Evolutionary conservation across 2,329 filamentous ascomycete genomes (phyloP), one percentile per base, ranked within the genome.

Genomic region (Parasarocladium wereldwijsianum): DNA sequence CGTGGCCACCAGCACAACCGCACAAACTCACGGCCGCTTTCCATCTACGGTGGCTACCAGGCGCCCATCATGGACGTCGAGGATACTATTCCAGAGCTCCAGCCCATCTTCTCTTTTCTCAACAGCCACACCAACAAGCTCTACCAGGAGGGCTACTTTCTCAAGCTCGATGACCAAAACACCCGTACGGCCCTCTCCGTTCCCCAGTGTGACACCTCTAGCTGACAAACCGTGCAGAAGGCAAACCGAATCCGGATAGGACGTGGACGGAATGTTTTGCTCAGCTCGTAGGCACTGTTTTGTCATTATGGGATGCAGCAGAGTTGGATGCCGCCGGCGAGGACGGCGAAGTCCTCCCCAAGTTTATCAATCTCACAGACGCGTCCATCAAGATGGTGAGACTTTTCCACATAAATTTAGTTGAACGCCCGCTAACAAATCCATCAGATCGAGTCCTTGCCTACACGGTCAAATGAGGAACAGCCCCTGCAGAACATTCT

Each of bases 251-350:
- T 47, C 55, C 69, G 24, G 86, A 94, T 53, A 69, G 90, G 43
- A 82, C 75, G 39, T 98, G 90, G 90, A 80, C 80, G 21, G 90
- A 98, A 61, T 94, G 84, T 55, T 98, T 96, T 56, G 86, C 87
- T 24, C 90, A 96, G 51, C 73, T 98, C 11, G 84, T 94, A 12
- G 90, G 90, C 40, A 96, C 90, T 2, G 83, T 96, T 11, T 60
- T 98, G 34, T 94, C 90, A 6, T 60, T 96, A 29, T 98, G 90
- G 90, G 87, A 98, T 55, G 86, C 87, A 15, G 76, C 81, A 39
- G 85, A 90, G 50, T 66, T 96, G 34, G 90, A 98, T 57, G 75
- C 74, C 22, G 86, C 83, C 9, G 84, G 82, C 20, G 77, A 84
- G 42, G 74, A 90, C 44, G 80, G 76, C 39, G 82, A 93, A 47